phyloP scores from a whole-genome alignment of 2,329 filamentous ascomycete species.

The Neurospora crassa region DNA sequence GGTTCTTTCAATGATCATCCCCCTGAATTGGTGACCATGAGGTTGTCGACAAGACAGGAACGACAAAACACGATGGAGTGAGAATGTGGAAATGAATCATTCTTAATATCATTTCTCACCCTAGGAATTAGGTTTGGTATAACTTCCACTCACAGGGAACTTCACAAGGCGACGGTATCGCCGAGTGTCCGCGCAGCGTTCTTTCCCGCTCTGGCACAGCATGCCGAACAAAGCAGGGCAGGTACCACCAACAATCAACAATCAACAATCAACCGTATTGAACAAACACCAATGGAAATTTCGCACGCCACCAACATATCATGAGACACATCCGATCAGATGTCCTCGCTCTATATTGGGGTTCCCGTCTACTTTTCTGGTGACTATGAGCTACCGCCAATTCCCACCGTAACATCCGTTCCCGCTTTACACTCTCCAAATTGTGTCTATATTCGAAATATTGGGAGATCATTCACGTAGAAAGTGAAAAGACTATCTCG shows the following conservation, averaged over 20 bases:
- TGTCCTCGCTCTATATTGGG: too few species aligned
- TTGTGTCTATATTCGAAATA: too few species aligned
- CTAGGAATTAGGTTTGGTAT: neutral
- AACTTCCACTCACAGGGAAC: rapidly evolving
- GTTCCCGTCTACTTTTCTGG: too few species aligned
- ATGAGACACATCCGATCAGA: neutral
- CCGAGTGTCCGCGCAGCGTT: neutral
- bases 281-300: neutral
- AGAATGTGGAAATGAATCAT: neutral
- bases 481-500: too few species aligned
- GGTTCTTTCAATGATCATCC: neutral
- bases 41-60: neutral
- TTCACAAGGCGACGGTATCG: neutral
- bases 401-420: too few species aligned
- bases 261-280: neutral
- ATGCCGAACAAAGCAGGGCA: neutral
- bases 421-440: too few species aligned
- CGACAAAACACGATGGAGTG: neutral
- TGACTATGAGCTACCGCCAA: too few species aligned
- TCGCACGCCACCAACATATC: neutral
- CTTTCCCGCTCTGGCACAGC: neutral
- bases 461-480: too few species aligned
- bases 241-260: neutral
- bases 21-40: neutral
- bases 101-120: rapidly evolving